A percentile compares a stretch with the other conserved stretches of the same genome.
Evolutionary conservation across 139 green algal genomes (phyloP).

Genomic region (Chlorella sp.): DNA sequence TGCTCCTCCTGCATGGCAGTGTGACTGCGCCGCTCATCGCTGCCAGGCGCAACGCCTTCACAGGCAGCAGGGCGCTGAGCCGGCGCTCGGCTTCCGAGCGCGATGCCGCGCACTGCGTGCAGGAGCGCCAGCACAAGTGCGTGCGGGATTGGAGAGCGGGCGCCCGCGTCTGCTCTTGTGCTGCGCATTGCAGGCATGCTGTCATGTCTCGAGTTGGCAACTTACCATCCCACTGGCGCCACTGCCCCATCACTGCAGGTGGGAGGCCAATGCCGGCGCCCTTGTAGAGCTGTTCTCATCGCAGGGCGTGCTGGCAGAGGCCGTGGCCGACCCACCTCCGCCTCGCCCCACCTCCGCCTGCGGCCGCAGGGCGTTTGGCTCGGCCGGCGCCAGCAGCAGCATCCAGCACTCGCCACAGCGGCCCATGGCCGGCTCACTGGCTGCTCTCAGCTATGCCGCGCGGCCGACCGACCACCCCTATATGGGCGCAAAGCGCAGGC

Average conservation of each 20-base stretch:
- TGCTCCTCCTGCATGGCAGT: neutral
- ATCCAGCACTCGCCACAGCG: neutral
- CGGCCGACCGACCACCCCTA: neutral
- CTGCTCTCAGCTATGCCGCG: neutral
- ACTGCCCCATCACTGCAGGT: neutral
- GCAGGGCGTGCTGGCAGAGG: neutral
- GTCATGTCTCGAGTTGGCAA: too few species aligned
- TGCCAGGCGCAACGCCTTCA: neutral
- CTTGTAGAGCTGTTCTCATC: neutral
- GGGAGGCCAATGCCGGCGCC: neutral
- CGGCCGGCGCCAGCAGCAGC: neutral
- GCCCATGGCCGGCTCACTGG: neutral
- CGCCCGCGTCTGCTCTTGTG: neutral
- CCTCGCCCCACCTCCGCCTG: neutral
- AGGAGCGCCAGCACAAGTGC: slow-evolving; percentile 1
- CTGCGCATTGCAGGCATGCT: neutral
- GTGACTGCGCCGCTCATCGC: neutral
- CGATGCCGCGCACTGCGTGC: neutral
- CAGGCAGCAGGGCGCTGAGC: neutral
- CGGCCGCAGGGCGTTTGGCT: neutral
- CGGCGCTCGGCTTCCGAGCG: too few species aligned
- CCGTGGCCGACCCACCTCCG: neutral
- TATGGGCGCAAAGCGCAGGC: neutral
- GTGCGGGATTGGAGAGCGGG: neutral
- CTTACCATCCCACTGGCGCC: neutral